Evolutionary conservation across 2,329 filamentous ascomycete genomes (phyloP), one percentile per base, ranked within the genome.

Genomic region (Arthrobotrys pseudoclavata): DNA sequence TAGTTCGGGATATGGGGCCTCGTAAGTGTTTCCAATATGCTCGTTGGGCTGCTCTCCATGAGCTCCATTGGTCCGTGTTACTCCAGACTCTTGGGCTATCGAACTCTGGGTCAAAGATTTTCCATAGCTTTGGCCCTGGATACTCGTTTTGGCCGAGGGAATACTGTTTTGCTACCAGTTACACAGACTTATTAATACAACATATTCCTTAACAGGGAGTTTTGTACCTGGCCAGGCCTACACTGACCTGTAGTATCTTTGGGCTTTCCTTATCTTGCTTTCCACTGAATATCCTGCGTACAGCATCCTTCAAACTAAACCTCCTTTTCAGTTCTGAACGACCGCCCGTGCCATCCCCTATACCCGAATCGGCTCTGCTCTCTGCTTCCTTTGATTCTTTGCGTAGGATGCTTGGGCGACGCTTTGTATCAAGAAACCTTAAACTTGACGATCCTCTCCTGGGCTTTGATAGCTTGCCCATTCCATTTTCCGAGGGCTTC

Each of bases 291-390:
- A 76, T 24, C 26, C 47, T 66, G 29, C 72, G 72, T n/a, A 76
- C 66, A 7, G 66, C 31, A 24, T 70, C 66, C 37, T 55, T 60
- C 6, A 76, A 47, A 53, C 72, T 76, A 55, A 76, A 76, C 15
- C 72, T 70, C 22, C 66, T 66, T 40, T 67, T 70, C 9, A 61
- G 20, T 9, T 52, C 22, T 7, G 29, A 45, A 4, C 9, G 15
- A 13, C 6, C 18, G 6, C 15, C 22, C 20, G 18, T n/a, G 10
- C 6, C 22, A 29, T 50, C 31, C 31, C 26, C 37, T 15, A 12
- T 18, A 9, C 29, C 40, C 26, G 48, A 42, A 7, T 61, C 20
- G 15, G 45, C 12, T 18, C 15, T 40, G 10, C 26, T 37, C 15
- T 69, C 60, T 53, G 22, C 40, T 4, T 15, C 37, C 40, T 70